Evolutionary conservation across 441 rosid species (phyloP), one percentile per base, ranked within the genome.

Genomic region (Pelargonium citronellum): DNA sequence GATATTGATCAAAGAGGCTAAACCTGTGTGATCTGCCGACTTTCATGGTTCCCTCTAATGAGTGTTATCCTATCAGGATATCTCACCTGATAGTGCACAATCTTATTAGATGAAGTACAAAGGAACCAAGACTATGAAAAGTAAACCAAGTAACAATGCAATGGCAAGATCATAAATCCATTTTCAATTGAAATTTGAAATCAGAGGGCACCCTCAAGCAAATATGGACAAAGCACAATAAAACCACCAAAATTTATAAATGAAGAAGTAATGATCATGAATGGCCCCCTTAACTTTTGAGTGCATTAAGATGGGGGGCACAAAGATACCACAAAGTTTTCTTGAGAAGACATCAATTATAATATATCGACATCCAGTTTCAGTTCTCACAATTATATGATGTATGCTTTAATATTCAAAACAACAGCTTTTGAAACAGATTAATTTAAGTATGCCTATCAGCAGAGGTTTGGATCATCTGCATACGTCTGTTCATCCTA

Each of bases 1-100:
- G 22, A 30, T 27, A 47, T 66, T 61, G 70, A 70, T 37, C n/a
- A 66, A 71, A 73, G 64, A 71, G 44, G 43, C 34, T 57, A 63
- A 64, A 92, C 98, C 96, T 92, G 98, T 4, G 96, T 92, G 72
- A 92, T 92, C 83, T 92, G 98, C 43, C 96, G 92, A 78, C 96
- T 88, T 82, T 90, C 98, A 73, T 92, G 98, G 82, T 91, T 92
- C 70, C 98, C 98, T 81, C 98, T 82, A 66, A 91, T 87, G 64
- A 92, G 94, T 51, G 96, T 92, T 75, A 92, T 92, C 61, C 96
- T 82, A 79, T 92, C 95, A 10, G 98, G 98, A 83, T 91, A 91
- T 79, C 95, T 83, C 76, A 92, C 98, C 96, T 92, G 83, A 76
- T 69, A 60, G 74, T 4, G 64, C 46, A 37, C 66, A 72, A 75